Base-by-base conservation (phyloP, 257 asterid genomes). In the Nyctanthes arbortristis region DNA sequence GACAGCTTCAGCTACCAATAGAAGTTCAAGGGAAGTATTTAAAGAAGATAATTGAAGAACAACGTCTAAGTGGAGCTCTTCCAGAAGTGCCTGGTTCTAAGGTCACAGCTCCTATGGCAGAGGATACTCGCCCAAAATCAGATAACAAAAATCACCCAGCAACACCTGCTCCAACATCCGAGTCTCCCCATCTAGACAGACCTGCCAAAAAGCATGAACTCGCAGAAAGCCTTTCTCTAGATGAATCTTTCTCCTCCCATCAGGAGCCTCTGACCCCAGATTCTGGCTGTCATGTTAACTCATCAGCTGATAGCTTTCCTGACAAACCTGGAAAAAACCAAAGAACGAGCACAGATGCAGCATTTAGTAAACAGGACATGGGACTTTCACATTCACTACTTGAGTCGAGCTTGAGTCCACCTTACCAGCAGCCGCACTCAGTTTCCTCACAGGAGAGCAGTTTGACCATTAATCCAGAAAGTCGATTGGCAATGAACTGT, bases 1-100 rank as follows among this genome's bases (percentile, higher is more conserved):
- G 94, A 64, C 99, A 91, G 75, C 87, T 93, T 43, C 97, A 93
- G 66, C 69, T 89, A 75, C 86, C 96, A 12, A 93, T 93, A 49
- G 99, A 91, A 84, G 99, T 96, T 52, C 99, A 93, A 77, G 96
- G 96, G 27, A 89, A 87, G 79, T 93, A 93, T 67, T 77, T 93
- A 67, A 89, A 91, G 80, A 93, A 93, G 87, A 93, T 93, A 71
- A 86, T 93, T 2, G 99, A 93, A 81, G 97, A 93, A 78, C 96
- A 91, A 30, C 89, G 97, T 72, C 82, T 89, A 18, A 75, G 81
- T 69, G 96, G 96, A 61, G 96, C 80, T 72, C 87, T 83, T 60
- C 73, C 95, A 35, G 96, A 87, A 31, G 85, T 61, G 14, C 96
- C 97, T 18, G 82, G 69, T 45, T 69, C 78, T 20, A 84, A 68